Conservation (phyloP, 345 rosid species). For the Aegle marmelos region DNA sequence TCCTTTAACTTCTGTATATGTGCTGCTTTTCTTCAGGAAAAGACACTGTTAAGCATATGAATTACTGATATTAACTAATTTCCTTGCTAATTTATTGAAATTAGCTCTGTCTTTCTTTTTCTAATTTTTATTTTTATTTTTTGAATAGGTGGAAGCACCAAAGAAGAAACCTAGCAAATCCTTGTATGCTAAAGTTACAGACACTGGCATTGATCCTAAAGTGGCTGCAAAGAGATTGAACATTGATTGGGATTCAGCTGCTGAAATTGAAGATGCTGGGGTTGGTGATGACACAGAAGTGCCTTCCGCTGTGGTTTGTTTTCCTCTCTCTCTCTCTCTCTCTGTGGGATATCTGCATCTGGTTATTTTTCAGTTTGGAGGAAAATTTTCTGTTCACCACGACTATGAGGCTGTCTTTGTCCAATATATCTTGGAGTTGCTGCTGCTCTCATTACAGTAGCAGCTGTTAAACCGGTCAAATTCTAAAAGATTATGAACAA, state of each 20-base stretch:
- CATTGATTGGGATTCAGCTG: slow-evolving; percentile 92
- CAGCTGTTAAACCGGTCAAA: neutral
- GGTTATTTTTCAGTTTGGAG: neutral
- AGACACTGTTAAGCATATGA: neutral
- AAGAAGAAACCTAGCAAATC: slow-evolving; percentile 68
- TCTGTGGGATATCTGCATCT: neutral
- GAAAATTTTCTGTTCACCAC: neutral
- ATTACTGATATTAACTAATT: neutral
- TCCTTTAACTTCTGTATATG: neutral
- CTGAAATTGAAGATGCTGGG: slow-evolving; percentile 69
- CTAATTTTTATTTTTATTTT: no score
- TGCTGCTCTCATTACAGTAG: neutral
- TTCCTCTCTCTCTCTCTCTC: slow-evolving; percentile 16
- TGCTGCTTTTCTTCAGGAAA: neutral
- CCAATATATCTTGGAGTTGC: neutral
- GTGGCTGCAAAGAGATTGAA: slow-evolving; percentile 90
- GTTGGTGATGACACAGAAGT: slow-evolving; percentile 54
- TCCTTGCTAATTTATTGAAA: neutral
- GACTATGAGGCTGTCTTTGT: slow-evolving; percentile 1
- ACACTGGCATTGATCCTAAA: slow-evolving; percentile 78
- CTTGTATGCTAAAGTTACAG: slow-evolving; percentile 75
- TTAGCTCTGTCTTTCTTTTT: slow-evolving; percentile 8
- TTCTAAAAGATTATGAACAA: neutral
- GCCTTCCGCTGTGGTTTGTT: slow-evolving; percentile 70
- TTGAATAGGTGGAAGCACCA: slow-evolving; percentile 53